phyloP scores from a whole-genome alignment of 495 filamentous ascomycete species.

The Neohortaea acidophila region DNA sequence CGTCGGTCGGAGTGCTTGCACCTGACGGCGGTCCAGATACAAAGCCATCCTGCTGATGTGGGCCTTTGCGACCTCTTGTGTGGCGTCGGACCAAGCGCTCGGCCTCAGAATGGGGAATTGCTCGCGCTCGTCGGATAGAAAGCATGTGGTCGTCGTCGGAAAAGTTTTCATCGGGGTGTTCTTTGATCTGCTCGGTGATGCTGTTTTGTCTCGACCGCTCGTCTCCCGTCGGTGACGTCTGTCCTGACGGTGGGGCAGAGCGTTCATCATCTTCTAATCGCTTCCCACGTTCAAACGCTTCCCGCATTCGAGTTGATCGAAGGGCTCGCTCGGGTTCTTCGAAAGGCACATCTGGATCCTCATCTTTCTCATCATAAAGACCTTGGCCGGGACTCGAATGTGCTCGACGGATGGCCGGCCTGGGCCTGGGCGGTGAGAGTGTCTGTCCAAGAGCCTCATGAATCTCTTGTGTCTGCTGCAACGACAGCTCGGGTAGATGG shows the following conservation, averaged over 20 bases:
- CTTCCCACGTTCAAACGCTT: conserved; percentile 18
- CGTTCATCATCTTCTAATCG: conserved; percentile 16
- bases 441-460: conserved; percentile 4
- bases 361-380: neutral
- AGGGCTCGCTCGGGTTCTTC: conserved; percentile 3
- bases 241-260: conserved; percentile 8
- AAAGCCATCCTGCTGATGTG: conserved; percentile 8
- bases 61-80: conserved; percentile 18
- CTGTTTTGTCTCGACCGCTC: no score
- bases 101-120: conserved; percentile 27
- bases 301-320: conserved; percentile 5
- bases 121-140: conserved; percentile 5
- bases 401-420: conserved; percentile 14
- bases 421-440: conserved; percentile 8
- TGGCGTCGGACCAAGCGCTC: conserved; percentile 39
- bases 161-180: conserved; percentile 21
- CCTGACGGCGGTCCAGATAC: conserved; percentile 37
- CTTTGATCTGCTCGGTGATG: no score
- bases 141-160: conserved; percentile 20
- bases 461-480: conserved; percentile 11
- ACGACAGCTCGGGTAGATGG: conserved; percentile 13
- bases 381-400: neutral
- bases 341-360: conserved; percentile 6
- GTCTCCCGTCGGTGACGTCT: conserved; percentile 12
- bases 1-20: conserved; percentile 43